phyloP scores from a whole-genome alignment of 257 asterid genomes.

The Phtheirospermum japonicum region DNA sequence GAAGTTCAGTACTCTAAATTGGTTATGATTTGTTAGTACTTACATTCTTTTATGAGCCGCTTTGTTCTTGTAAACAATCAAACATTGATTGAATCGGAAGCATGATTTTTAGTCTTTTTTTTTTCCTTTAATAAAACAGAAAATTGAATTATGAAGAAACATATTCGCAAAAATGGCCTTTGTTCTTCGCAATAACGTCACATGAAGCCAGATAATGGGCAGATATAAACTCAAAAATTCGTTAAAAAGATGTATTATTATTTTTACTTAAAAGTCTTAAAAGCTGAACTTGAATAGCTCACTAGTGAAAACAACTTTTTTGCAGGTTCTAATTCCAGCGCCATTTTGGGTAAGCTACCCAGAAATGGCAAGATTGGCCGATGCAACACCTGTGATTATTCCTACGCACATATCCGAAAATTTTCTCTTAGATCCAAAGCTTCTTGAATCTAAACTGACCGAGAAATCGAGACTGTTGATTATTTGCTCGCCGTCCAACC shows the following conservation, averaged over 20 bases:
- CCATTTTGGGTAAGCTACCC: constrained; percentile 99
- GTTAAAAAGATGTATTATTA: not conserved
- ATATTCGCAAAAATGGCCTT: not conserved
- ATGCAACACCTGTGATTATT: constrained; percentile 83
- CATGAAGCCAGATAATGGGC: not conserved
- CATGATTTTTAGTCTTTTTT: too few species aligned
- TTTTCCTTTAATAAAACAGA: not conserved
- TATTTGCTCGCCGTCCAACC: constrained; percentile 98
- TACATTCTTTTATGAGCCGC: too few species aligned
- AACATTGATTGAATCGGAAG: not conserved
- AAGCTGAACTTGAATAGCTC: not conserved
- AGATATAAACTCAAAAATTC: not conserved
- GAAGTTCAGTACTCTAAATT: too few species aligned
- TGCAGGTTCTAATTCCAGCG: constrained; percentile 91
- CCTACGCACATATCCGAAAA: constrained; percentile 74
- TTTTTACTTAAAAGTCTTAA: not conserved
- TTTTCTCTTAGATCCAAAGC: constrained; percentile 78
- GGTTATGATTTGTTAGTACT: too few species aligned
- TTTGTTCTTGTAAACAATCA: too few species aligned
- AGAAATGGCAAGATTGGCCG: constrained; percentile 95
- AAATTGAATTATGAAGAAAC: not conserved
- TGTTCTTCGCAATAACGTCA: not conserved
- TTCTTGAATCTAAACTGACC: constrained; percentile 70
- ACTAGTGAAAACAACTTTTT: constrained; percentile 11
- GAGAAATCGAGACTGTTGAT: constrained; percentile 89